Evolutionary conservation across 1,139 yeast genomes (phyloP).

Genomic region (Scheffersomyces segobiensis): DNA sequence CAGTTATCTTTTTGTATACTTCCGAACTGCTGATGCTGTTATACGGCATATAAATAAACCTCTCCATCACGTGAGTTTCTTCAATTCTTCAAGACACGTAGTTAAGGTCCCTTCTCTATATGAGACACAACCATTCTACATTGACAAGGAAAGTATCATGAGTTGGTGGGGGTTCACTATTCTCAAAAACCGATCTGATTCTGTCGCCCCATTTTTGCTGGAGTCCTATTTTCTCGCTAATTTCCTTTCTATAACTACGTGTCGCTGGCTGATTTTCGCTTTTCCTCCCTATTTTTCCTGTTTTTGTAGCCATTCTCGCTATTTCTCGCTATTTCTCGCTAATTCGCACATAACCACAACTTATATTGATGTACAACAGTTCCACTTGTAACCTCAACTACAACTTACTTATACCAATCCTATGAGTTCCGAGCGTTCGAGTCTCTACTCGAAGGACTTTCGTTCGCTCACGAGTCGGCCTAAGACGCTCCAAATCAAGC

Average conservation of each 20-base stretch:
- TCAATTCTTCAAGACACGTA: background rate
- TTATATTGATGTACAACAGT: background rate
- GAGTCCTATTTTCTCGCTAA: no score
- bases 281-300: no score
- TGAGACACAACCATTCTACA: background rate
- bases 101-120: background rate
- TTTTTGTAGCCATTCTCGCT: no score
- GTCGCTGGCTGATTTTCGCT: no score
- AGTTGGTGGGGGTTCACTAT: background rate
- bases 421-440: slow-evolving; percentile 1
- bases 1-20: background rate
- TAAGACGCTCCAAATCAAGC: background rate
- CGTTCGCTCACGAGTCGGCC: background rate
- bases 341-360: background rate
- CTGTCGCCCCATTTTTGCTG: no score
- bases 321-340: background rate
- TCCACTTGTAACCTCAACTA: background rate
- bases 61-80: background rate
- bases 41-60: background rate
- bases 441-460: background rate
- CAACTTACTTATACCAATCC: background rate
- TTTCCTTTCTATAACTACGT: no score
- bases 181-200: no score
- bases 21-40: background rate
- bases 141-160: background rate